Evolutionary conservation across 2,329 filamentous ascomycete species (phyloP).

Genomic region (Penicillium olsonii): DNA sequence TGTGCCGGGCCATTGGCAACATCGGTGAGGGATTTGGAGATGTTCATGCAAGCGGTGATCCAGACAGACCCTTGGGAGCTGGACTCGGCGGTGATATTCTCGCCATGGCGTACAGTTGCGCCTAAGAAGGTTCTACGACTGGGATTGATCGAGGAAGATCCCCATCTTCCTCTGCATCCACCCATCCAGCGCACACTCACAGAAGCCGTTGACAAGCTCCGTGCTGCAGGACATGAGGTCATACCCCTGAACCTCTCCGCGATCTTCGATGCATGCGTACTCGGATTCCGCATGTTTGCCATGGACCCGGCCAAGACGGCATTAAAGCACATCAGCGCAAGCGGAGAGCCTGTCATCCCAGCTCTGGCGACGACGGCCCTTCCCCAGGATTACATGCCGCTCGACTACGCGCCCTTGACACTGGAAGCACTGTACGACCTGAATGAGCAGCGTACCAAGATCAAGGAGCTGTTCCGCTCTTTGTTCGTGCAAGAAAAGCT

Average conservation of each 20-base stretch:
- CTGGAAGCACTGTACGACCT: conserved; percentile 47
- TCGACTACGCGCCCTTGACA: conserved; percentile 18
- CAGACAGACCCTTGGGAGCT: conserved; percentile 21
- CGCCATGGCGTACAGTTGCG: conserved; percentile 26
- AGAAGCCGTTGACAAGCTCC: conserved; percentile 5
- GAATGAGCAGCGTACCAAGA: conserved; percentile 38
- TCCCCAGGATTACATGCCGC: conserved; percentile 12
- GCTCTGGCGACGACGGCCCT: conserved; percentile 19
- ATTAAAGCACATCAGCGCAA: conserved; percentile 33
- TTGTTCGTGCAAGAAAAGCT: conserved; percentile 44
- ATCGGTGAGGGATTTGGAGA: conserved; percentile 25
- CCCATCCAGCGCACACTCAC: conserved; percentile 15
- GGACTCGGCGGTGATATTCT: conserved; percentile 26
- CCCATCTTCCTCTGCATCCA: conserved; percentile 18
- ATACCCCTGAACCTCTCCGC: conserved; percentile 2
- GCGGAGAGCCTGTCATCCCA: conserved; percentile 41
- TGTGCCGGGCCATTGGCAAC: conserved; percentile 28
- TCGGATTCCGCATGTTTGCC: conserved; percentile 16
- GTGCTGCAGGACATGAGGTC: conserved; percentile 10
- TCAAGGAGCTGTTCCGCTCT: conserved; percentile 43
- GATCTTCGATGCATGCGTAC: conserved; percentile 8
- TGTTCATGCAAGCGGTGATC: conserved; percentile 23
- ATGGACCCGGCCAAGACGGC: conserved; percentile 19
- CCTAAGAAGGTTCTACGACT: conserved; percentile 9
- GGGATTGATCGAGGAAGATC: conserved; percentile 17